These are phyloP conservation scores for Ailanthus altissimus DNA, from an alignment of 345 rosid species.

Conservation along the genomic window DNA sequence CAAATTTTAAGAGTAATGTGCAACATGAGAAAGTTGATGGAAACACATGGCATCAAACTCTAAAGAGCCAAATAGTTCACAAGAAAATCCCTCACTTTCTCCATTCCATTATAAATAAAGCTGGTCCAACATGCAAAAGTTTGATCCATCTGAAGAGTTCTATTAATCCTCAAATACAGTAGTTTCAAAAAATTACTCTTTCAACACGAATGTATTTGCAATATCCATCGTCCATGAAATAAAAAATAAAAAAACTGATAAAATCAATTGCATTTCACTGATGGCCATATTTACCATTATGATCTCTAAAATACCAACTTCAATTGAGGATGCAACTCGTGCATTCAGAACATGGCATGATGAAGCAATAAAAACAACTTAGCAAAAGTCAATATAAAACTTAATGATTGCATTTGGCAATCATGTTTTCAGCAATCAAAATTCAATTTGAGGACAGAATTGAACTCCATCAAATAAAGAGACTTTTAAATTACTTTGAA, in stretches of 20 bases:
- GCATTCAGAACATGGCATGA: background rate
- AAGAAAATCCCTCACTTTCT: too few species aligned
- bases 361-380: background rate
- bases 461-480: background rate
- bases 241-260: background rate
- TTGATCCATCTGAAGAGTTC: background rate
- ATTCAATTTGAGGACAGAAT: constrained; percentile 3
- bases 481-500: background rate
- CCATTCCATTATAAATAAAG: too few species aligned
- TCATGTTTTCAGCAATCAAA: constrained; percentile 3
- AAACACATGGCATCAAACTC: background rate
- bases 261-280: background rate
- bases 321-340: background rate
- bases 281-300: background rate
- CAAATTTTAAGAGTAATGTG: background rate
- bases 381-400: background rate
- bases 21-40: background rate
- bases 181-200: background rate
- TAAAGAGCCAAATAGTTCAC: background rate
- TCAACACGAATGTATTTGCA: background rate
- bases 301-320: background rate
- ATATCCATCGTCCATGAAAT: background rate
- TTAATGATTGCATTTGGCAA: background rate
- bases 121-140: background rate
- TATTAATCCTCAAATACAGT: background rate